Percentiles rank a stretch among this genome's conserved stretches.
Conservation (phyloP, 441 rosid genomes). For the Rhodomyrtus psidioides region DNA sequence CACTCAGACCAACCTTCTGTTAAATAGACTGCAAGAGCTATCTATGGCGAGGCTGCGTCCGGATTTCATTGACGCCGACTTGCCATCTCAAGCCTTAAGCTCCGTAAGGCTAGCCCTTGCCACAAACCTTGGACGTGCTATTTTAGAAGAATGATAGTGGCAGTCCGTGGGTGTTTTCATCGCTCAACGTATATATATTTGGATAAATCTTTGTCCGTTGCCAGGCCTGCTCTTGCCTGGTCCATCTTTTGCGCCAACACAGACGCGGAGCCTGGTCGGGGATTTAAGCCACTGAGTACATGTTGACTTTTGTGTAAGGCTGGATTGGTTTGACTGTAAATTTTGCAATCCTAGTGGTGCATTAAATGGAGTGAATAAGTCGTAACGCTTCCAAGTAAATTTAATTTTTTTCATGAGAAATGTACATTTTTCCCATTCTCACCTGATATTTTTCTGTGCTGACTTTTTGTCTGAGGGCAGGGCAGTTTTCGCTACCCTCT, state of each 20-base stretch:
- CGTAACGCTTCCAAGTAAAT: not conserved
- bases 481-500: not conserved
- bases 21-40: conserved; percentile 78
- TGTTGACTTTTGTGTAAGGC: not conserved
- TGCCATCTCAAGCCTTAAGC: conserved; percentile 53
- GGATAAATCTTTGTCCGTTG: not conserved
- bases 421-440: not conserved
- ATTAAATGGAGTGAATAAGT: not conserved
- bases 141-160: conserved; percentile 45
- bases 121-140: conserved; percentile 80
- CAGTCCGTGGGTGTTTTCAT: not conserved
- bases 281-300: not conserved
- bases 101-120: conserved; percentile 78
- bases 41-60: conserved; percentile 69
- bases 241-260: not conserved
- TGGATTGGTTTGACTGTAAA: not conserved
- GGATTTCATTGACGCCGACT: conserved; percentile 47
- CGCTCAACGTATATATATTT: not conserved
- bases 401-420: not conserved
- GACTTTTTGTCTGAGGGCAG: not conserved
- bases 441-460: not conserved
- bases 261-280: not conserved
- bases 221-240: not conserved
- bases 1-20: conserved; percentile 56
- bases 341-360: not conserved